Conservation (phyloP, 2,329 filamentous ascomycete genomes). For the Septoria linicola region DNA sequence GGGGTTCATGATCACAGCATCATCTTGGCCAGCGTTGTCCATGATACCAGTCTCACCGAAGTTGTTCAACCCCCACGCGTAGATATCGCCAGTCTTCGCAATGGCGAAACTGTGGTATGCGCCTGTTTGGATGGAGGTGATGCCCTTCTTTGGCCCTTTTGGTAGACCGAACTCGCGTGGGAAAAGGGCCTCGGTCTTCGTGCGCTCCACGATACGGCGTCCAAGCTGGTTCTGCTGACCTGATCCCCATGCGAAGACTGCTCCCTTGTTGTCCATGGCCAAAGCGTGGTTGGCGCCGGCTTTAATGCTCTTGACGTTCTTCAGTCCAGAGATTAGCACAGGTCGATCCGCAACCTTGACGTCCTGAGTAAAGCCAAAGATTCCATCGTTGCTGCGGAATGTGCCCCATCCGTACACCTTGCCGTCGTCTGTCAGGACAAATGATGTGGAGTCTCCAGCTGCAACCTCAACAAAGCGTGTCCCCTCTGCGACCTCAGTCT, state of each 20-base stretch:
- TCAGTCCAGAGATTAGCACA: conserved; percentile 59
- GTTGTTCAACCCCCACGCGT: conserved; percentile 83
- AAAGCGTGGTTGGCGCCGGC: conserved; percentile 71
- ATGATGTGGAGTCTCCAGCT: conserved; percentile 72
- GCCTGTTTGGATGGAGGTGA: conserved; percentile 65
- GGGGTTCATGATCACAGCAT: conserved; percentile 71
- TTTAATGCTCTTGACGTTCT: conserved; percentile 63
- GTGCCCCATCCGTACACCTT: conserved; percentile 81
- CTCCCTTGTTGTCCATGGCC: conserved; percentile 63
- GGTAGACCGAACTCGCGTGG: conserved; percentile 60
- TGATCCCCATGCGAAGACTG: conserved; percentile 69
- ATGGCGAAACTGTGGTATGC: conserved; percentile 81
- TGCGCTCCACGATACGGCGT: conserved; percentile 61
- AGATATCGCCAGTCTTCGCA: conserved; percentile 66
- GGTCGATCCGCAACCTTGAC: conserved; percentile 55
- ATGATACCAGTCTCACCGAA: conserved; percentile 75
- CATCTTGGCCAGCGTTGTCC: conserved; percentile 63
- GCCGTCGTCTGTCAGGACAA: conserved; percentile 72
- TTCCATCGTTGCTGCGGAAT: conserved; percentile 68
- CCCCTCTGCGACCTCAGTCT: conserved; percentile 49
- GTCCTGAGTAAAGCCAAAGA: conserved; percentile 61
- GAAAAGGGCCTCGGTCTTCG: conserved; percentile 53
- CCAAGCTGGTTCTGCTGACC: conserved; percentile 72
- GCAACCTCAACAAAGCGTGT: conserved; percentile 67
- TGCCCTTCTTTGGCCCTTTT: conserved; percentile 47